These are phyloP conservation scores for Salvia hispanica DNA, from an alignment of 257 asterid species.

Conservation along the genomic window DNA sequence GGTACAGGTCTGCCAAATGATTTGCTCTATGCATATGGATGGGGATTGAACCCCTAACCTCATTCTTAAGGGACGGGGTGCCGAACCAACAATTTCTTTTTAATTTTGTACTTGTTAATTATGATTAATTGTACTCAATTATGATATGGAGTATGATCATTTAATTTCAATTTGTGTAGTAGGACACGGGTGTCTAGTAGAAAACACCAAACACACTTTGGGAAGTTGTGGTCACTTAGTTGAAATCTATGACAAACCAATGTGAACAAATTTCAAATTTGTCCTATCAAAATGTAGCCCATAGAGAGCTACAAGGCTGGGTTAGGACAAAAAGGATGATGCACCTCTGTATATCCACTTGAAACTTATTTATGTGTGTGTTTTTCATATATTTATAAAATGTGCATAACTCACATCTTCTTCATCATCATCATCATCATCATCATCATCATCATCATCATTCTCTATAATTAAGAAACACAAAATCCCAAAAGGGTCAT, in stretches of 20 bases:
- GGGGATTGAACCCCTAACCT: too few species aligned
- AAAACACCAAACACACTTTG: neutral
- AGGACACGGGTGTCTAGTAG: too few species aligned
- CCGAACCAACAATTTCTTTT: too few species aligned
- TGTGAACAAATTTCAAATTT: neutral
- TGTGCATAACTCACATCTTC: neutral
- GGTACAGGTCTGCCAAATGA: too few species aligned
- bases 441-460: neutral
- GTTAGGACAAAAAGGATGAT: slow-evolving; percentile 30
- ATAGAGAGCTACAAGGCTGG: slow-evolving; percentile 23
- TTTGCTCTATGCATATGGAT: too few species aligned
- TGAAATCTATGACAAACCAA: slow-evolving; percentile 26
- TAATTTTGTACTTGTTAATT: too few species aligned
- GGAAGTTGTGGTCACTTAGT: slow-evolving; percentile 19
- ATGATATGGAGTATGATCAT: too few species aligned
- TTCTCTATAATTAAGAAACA: neutral
- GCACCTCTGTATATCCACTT: slow-evolving; percentile 27
- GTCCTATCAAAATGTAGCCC: slow-evolving; percentile 24
- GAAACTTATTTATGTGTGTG: slow-evolving; percentile 8
- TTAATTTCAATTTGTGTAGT: too few species aligned
- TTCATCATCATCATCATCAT: neutral
- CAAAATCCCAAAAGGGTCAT: slow-evolving; percentile 17
- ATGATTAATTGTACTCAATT: too few species aligned
- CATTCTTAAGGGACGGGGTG: too few species aligned
- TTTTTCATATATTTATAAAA: slow-evolving; percentile 2